Evolutionary conservation across 225 moss, liverwort and hornwort species (phyloP), one percentile per base, ranked within the genome.

Genomic region (Sphagnum tenellum): DNA sequence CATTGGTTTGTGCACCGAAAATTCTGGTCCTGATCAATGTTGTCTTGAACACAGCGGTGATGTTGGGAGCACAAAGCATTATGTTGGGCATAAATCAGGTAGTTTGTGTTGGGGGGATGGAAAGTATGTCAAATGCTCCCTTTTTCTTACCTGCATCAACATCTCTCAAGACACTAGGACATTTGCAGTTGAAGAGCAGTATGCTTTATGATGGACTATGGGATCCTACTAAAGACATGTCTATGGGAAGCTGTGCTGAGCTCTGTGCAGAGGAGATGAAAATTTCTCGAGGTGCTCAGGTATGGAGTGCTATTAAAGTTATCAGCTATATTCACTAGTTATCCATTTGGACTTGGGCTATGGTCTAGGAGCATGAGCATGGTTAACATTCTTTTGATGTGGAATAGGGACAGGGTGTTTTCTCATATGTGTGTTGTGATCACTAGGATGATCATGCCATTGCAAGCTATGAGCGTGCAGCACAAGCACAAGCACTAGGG

Each of bases 11-110:
- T 29, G 29, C 29, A 29, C 29, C 1, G 29, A 29, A 29, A 29
- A 29, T 29, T 29, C 29, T 29, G 29, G 29, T 29, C 0, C 29
- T 29, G 29, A 29, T 29, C 29, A 29, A 29, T 29, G 29, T 29
- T 29, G 29, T 29, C 29, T 29, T 29, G 29, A 29, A 29, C 29
- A 64, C 80, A 91, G 92, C 95, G 71, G 89, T 89, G 78, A 88
- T 96, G 78, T 66, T 95, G 76, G 95, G 89, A 47, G 92, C 95
- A 55, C 95, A 92, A 78, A 95, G 89, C 77, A 92, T 95, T 57
- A 76, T 82, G 71, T 67, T 92, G 62, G 95, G 92, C 68, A 48
- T 80, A 51, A 89, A 88, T 62, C 79, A 92, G 70, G 71, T 88
- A 45, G 91, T 92, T 50, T 63, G 88, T 64, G 84, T 86, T 49